Evolutionary conservation across 2,329 filamentous ascomycete genomes (phyloP).

Genomic region (Pseudomassariella vexata): DNA sequence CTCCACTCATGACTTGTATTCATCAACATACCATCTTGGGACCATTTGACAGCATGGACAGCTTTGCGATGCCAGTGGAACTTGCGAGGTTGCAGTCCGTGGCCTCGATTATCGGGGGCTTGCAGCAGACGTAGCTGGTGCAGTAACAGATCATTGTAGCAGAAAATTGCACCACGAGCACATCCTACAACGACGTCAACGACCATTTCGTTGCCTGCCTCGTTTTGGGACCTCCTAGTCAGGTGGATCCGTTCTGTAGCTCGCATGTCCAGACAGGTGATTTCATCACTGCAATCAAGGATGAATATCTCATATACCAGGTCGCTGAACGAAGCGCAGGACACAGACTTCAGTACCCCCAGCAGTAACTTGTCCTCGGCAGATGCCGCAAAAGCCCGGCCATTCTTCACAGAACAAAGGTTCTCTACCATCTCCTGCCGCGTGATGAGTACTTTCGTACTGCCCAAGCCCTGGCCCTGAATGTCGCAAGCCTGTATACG

Average conservation of each 20-base stretch:
- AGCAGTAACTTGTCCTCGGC: constrained; percentile 52
- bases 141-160: constrained; percentile 77
- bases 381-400: constrained; percentile 52
- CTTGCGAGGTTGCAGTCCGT: constrained; percentile 54
- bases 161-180: constrained; percentile 66
- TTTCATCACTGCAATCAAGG: constrained; percentile 55
- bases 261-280: constrained; percentile 63
- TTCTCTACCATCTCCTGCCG: constrained; percentile 34
- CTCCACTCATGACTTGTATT: background rate
- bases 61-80: constrained; percentile 88
- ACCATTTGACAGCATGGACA: constrained; percentile 86
- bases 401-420: constrained; percentile 46
- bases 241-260: constrained; percentile 26
- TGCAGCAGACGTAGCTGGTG: constrained; percentile 44
- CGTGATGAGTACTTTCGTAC: constrained; percentile 29
- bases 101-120: constrained; percentile 31
- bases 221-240: constrained; percentile 22
- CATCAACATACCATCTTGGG: constrained; percentile 67
- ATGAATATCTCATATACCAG: constrained; percentile 51
- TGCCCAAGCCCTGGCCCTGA: constrained; percentile 18
- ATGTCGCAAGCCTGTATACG: constrained; percentile 42
- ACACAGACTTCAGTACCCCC: constrained; percentile 40
- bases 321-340: constrained; percentile 29
- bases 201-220: constrained; percentile 24
- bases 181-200: constrained; percentile 78